Percentiles rank a stretch among this genome's conserved stretches.
Evolutionary conservation across 2,329 filamentous ascomycete genomes (phyloP).

Genomic region (Emericellopsis atlantica): DNA sequence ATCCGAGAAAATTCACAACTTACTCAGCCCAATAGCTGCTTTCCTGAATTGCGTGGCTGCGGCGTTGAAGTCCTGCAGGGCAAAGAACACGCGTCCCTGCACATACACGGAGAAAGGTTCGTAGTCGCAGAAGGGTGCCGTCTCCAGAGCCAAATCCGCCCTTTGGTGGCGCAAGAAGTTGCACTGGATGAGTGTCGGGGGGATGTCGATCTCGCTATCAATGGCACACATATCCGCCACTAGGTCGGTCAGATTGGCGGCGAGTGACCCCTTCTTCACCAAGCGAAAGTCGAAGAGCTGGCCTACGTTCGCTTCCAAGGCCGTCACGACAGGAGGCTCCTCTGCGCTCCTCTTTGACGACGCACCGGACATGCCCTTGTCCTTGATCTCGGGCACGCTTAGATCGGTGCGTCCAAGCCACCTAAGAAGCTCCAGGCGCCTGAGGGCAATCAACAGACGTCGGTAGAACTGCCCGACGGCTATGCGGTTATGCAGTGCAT

Average conservation of each 20-base stretch:
- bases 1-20: slow-evolving; percentile 19
- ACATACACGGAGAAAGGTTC: slow-evolving; percentile 65
- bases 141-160: slow-evolving; percentile 45
- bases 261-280: slow-evolving; percentile 28
- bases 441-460: slow-evolving; percentile 57
- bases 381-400: slow-evolving; percentile 30
- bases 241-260: slow-evolving; percentile 52
- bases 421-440: slow-evolving; percentile 59
- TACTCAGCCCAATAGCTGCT: slow-evolving; percentile 72
- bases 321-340: slow-evolving; percentile 38
- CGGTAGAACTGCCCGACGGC: slow-evolving; percentile 60
- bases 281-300: slow-evolving; percentile 48
- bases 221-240: slow-evolving; percentile 52
- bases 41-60: slow-evolving; percentile 71
- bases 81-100: slow-evolving; percentile 67
- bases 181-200: slow-evolving; percentile 47
- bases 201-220: slow-evolving; percentile 54
- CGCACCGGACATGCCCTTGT: slow-evolving; percentile 14
- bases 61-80: slow-evolving; percentile 57
- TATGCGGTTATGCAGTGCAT: slow-evolving; percentile 45
- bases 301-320: slow-evolving; percentile 45
- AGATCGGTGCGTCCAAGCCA: slow-evolving; percentile 51
- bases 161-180: slow-evolving; percentile 46
- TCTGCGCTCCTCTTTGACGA: slow-evolving; percentile 27
- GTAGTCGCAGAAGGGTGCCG: slow-evolving; percentile 41